These are phyloP conservation scores for Starmerella asiatica DNA, from an alignment of 805 yeast species.

Conservation along the genomic window DNA sequence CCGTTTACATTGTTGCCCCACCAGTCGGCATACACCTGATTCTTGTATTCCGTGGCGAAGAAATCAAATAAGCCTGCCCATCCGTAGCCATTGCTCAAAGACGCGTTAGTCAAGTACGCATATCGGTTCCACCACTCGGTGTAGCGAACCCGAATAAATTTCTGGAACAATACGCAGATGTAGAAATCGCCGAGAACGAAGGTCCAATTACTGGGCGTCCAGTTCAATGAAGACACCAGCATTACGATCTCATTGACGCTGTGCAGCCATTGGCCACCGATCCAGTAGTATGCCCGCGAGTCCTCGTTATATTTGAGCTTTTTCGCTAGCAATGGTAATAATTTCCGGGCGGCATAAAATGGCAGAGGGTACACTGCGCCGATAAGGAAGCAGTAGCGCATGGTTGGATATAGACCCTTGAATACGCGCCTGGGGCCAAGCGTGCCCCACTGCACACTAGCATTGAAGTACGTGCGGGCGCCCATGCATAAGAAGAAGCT, in stretches of 20 bases:
- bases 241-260: slow-evolving; percentile 10
- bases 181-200: slow-evolving; percentile 31
- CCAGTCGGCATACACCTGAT: slow-evolving; percentile 44
- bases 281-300: slow-evolving; percentile 29
- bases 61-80: slow-evolving; percentile 36
- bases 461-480: slow-evolving; percentile 33
- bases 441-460: slow-evolving; percentile 44
- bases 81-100: slow-evolving; percentile 38
- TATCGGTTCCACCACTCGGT: slow-evolving; percentile 41
- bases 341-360: slow-evolving; percentile 12
- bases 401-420: slow-evolving; percentile 42
- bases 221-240: slow-evolving; percentile 11
- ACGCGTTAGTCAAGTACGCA: slow-evolving; percentile 37
- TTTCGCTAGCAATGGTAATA: slow-evolving; percentile 6
- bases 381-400: slow-evolving; percentile 49
- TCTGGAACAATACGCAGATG: slow-evolving; percentile 34
- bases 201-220: slow-evolving; percentile 37
- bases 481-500: slow-evolving; percentile 32
- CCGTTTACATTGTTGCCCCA: slow-evolving; percentile 40
- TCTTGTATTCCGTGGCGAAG: slow-evolving; percentile 29
- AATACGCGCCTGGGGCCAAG: slow-evolving; percentile 45
- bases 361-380: slow-evolving; percentile 29
- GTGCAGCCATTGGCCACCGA: slow-evolving; percentile 31
- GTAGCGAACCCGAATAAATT: slow-evolving; percentile 31
- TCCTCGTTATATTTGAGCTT: slow-evolving; percentile 25